These are phyloP conservation scores for Fusarium anthophilum DNA, from an alignment of 2,329 filamentous ascomycete genomes.

Conservation along the genomic window DNA sequence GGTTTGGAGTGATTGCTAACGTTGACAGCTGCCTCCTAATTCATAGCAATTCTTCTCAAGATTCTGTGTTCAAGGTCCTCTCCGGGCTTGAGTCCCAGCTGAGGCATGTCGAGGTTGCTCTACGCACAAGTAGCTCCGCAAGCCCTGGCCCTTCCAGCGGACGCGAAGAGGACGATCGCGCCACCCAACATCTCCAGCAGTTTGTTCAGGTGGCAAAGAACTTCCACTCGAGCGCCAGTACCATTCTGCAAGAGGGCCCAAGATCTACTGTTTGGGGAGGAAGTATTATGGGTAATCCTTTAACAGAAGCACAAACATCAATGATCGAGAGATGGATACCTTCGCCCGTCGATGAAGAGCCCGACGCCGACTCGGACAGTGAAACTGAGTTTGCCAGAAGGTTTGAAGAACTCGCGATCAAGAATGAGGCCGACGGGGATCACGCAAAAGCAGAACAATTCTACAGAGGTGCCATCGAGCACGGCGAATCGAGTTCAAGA, in stretches of 20 bases:
- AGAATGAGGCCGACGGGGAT: background rate
- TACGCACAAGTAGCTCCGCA: background rate
- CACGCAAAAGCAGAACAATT: background rate
- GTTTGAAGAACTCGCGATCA: background rate
- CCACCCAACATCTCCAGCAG: background rate
- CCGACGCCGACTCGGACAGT: background rate
- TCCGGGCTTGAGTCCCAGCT: background rate
- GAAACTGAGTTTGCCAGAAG: background rate
- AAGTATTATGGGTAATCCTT: background rate
- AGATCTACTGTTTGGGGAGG: background rate
- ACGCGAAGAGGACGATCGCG: background rate
- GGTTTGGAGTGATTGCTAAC: rapidly evolving
- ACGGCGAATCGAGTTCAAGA: background rate
- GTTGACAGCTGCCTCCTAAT: background rate
- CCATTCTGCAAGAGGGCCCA: background rate
- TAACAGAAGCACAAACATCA: background rate
- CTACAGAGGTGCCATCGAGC: background rate
- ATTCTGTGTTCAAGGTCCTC: background rate
- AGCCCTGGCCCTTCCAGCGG: background rate
- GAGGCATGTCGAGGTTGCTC: background rate
- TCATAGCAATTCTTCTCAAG: background rate
- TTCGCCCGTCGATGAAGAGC: background rate
- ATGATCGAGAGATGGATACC: background rate
- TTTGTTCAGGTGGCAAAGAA: background rate
- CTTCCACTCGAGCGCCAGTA: background rate